Percentiles rank a stretch among this genome's conserved stretches.
These are phyloP conservation scores for Rubroboletus satanas DNA, from an alignment of 768 basidiomycete genomes.

Conservation along the genomic window DNA sequence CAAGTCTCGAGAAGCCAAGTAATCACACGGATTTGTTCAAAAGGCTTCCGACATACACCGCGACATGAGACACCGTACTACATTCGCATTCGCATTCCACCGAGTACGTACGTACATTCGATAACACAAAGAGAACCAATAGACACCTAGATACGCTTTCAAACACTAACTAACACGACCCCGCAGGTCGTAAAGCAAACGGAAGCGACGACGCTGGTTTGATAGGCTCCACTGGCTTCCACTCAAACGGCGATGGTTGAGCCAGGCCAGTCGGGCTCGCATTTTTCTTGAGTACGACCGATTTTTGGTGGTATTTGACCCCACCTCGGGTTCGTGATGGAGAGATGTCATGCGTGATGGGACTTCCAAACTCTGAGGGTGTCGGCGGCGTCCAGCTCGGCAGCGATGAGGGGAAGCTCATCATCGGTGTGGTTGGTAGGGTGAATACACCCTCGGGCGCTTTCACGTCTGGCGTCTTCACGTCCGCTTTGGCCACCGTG, in stretches of 20 bases:
- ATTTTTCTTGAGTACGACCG: slow-evolving; percentile 31
- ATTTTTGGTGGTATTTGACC: slow-evolving; percentile 34
- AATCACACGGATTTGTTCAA: no score
- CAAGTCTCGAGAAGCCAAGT: no score
- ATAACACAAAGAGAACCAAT: background rate
- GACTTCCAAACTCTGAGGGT: slow-evolving; percentile 15
- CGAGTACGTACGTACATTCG: background rate
- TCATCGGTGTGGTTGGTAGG: slow-evolving; percentile 18
- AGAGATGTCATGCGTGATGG: slow-evolving; percentile 10
- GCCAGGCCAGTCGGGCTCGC: slow-evolving; percentile 1
- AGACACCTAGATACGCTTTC: background rate
- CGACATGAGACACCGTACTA: no score
- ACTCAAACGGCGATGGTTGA: slow-evolving; percentile 16
- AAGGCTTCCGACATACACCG: no score
- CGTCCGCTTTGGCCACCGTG: slow-evolving; percentile 3
- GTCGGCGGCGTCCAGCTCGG: slow-evolving; percentile 24
- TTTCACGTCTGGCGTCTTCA: slow-evolving; percentile 1
- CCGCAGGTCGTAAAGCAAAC: slow-evolving; percentile 20
- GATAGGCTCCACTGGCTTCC: slow-evolving; percentile 24
- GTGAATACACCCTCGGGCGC: slow-evolving; percentile 2
- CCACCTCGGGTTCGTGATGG: slow-evolving; percentile 23
- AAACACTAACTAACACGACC: slow-evolving; percentile 6
- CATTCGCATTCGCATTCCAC: background rate
- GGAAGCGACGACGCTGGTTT: slow-evolving; percentile 24
- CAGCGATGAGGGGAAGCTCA: slow-evolving; percentile 25